phyloP scores from a whole-genome alignment of 352 stramenopile species.

The Globisporangium splendens region DNA sequence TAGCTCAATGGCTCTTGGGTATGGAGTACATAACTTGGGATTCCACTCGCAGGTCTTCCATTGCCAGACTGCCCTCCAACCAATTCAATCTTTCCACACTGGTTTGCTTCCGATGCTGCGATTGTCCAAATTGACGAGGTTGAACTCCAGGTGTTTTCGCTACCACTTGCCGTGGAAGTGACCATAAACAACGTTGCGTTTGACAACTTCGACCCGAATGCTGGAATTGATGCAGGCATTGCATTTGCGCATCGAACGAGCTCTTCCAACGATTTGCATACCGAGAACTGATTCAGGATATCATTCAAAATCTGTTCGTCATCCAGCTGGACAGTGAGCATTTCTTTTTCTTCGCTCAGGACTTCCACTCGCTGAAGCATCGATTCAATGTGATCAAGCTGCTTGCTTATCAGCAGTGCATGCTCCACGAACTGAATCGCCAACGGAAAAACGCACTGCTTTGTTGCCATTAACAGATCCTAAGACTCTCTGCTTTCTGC shows the following conservation, averaged over 20 bases:
- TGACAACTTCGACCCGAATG: slow-evolving; percentile 1
- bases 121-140: slow-evolving; percentile 3
- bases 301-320: not conserved
- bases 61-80: slow-evolving; percentile 1
- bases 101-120: not conserved
- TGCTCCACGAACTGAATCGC: slow-evolving; percentile 5
- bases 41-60: slow-evolving; percentile 1
- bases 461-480: not conserved
- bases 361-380: slow-evolving; percentile 2
- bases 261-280: slow-evolving; percentile 10
- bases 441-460: slow-evolving; percentile 5
- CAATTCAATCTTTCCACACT: not conserved
- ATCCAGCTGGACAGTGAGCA: not conserved
- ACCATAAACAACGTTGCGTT: slow-evolving; percentile 3
- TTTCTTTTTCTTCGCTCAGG: not conserved
- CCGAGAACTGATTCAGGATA: not conserved
- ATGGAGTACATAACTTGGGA: slow-evolving; percentile 4
- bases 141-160: not conserved
- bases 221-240: slow-evolving; percentile 1
- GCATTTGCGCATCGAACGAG: slow-evolving; percentile 11
- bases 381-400: not conserved
- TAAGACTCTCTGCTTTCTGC: not conserved
- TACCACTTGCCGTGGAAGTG: not conserved
- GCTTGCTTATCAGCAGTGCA: not conserved
- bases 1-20: slow-evolving; percentile 10